Conservation (phyloP, 2,329 filamentous ascomycete genomes). For the Beauveria australis region DNA sequence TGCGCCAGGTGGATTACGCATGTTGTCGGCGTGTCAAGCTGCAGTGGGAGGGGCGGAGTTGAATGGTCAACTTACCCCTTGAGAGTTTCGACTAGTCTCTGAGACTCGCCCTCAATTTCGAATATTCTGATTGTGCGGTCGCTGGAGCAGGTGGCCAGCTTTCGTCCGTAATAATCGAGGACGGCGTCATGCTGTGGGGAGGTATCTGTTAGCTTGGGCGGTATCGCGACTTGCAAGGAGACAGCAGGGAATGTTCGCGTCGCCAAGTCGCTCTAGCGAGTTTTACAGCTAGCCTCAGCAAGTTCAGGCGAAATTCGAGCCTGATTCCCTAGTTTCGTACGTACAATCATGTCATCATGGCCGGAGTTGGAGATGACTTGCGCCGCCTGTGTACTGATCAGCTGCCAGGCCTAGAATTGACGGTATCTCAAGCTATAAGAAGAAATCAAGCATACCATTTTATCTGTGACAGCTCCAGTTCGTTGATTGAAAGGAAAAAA, state of each 20-base stretch:
- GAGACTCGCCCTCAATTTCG: constrained; percentile 88
- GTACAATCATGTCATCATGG: constrained; percentile 99
- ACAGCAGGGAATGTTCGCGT: neutral
- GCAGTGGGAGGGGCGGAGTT: neutral
- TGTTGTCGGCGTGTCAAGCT: neutral
- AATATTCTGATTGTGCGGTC: constrained; percentile 99
- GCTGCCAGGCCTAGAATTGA: neutral
- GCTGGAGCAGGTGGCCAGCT: constrained; percentile 92
- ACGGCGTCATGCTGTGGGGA: constrained; percentile 79
- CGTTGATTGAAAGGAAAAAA: neutral
- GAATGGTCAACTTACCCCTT: constrained; percentile 62
- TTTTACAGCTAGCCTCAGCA: neutral
- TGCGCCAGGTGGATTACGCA: constrained; percentile 12
- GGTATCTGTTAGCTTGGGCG: constrained; percentile 14
- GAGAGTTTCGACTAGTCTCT: constrained; percentile 83
- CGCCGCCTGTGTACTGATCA: constrained; percentile 24
- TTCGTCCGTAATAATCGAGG: constrained; percentile 95
- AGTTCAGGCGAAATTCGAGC: neutral
- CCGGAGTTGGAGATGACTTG: constrained; percentile 38
- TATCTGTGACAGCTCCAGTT: neutral
- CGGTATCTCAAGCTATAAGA: too few species aligned
- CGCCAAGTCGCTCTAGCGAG: neutral
- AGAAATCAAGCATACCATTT: constrained; percentile 7
- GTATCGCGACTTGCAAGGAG: neutral
- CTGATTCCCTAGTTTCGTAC: constrained; percentile 28